A percentile compares a stretch with the other conserved stretches of the same genome.
phyloP scores from a whole-genome alignment of 768 basidiomycete species.

The Trametes cingulata region DNA sequence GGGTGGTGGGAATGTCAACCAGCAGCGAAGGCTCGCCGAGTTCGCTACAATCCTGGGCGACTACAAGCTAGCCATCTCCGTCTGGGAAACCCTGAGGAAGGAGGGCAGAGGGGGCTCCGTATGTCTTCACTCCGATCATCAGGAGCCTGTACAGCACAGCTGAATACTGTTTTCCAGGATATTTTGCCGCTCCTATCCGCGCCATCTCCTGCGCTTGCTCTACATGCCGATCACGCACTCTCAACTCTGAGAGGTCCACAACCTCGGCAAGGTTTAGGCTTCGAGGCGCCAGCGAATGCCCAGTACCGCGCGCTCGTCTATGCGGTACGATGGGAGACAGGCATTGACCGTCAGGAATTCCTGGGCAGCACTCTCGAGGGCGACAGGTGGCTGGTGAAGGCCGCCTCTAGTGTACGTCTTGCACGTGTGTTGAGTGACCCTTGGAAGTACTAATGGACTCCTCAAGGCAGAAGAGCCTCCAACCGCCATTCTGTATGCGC shows the following conservation, averaged over 20 bases:
- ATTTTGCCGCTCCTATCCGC: conserved; percentile 74
- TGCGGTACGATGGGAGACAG: conserved; percentile 78
- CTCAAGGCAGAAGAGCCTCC: conserved; percentile 80
- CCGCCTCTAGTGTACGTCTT: conserved; percentile 71
- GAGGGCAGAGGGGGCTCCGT: conserved; percentile 89
- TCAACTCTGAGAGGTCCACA: conserved; percentile 44
- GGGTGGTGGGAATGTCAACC: conserved; percentile 49
- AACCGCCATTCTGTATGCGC: conserved; percentile 75
- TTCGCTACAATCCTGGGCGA: conserved; percentile 93
- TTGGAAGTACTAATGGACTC: conserved; percentile 17
- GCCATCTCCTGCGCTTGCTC: conserved; percentile 59
- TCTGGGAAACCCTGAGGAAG: conserved; percentile 88
- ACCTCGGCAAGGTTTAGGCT: conserved; percentile 13
- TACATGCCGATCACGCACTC: conserved; percentile 65
- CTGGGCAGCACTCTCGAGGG: conserved; percentile 60
- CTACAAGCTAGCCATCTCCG: conserved; percentile 73
- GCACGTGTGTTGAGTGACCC: neutral
- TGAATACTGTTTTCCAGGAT: conserved; percentile 51
- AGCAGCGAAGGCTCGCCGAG: conserved; percentile 89
- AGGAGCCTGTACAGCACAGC: neutral
- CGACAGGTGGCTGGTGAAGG: conserved; percentile 85
- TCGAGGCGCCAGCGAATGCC: conserved; percentile 58
- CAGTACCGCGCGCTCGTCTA: conserved; percentile 69
- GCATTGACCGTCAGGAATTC: conserved; percentile 61
- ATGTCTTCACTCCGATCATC: conserved; percentile 32